Conservation (phyloP, 345 rosid genomes). For the Heritiera littoralis region DNA sequence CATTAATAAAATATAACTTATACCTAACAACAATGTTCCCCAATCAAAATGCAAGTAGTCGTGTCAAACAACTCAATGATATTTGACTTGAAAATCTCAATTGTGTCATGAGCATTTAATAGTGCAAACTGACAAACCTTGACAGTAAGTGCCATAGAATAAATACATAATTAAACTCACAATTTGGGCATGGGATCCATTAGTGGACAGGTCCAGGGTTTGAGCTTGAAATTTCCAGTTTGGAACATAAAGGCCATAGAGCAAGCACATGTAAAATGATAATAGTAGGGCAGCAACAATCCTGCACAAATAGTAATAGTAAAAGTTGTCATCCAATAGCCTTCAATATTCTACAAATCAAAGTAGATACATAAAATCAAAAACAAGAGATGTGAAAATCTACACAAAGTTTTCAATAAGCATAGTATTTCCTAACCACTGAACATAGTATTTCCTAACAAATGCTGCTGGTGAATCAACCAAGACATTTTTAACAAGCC, state of each 20-base stretch:
- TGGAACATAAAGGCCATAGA: slow-evolving; percentile 60
- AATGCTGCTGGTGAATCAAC: slow-evolving; percentile 45
- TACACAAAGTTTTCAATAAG: neutral
- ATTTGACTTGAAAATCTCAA: too few relatives aligned
- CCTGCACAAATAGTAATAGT: slow-evolving; percentile 38
- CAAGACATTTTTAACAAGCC: slow-evolving; percentile 42
- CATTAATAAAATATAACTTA: neutral
- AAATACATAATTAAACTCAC: too few relatives aligned
- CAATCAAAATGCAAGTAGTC: neutral
- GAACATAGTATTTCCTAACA: slow-evolving; percentile 48
- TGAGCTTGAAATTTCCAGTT: slow-evolving; percentile 53
- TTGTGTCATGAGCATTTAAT: neutral
- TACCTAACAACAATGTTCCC: neutral
- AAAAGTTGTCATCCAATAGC: neutral
- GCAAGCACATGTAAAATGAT: slow-evolving; percentile 41
- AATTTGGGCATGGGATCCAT: slow-evolving; percentile 19
- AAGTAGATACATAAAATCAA: neutral
- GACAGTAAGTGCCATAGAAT: neutral
- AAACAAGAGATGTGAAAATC: neutral
- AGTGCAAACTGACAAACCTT: neutral
- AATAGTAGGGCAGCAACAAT: slow-evolving; percentile 38
- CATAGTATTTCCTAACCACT: slow-evolving; percentile 47
- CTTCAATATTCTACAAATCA: neutral
- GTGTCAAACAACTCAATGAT: neutral
- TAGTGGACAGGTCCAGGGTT: slow-evolving; percentile 21